Conservation (phyloP, 2,329 filamentous ascomycete species). For the Cladophialophora carrionii region DNA sequence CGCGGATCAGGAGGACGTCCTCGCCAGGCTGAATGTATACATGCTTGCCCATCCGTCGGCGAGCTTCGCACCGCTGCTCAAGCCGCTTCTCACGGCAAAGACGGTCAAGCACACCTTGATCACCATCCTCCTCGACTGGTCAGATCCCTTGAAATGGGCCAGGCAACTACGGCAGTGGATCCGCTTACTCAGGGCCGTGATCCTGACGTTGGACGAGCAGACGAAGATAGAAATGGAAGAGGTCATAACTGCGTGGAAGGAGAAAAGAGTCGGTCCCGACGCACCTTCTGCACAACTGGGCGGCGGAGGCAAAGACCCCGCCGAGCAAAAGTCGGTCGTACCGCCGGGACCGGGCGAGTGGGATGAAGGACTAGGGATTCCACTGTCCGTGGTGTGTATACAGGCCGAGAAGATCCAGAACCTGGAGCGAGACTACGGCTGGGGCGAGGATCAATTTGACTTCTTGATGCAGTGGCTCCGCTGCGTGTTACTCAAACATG, state of each 20-base stretch:
- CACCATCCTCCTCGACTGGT: conserved; percentile 93
- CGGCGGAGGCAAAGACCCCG: conserved; percentile 61
- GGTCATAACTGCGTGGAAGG: conserved; percentile 77
- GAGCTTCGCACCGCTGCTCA: conserved; percentile 79
- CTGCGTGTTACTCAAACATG: conserved; percentile 86
- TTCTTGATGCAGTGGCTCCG: conserved; percentile 91
- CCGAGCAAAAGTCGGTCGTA: conserved; percentile 15
- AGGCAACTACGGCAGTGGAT: conserved; percentile 89
- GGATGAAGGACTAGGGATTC: conserved; percentile 85
- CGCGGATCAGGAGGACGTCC: conserved; percentile 91
- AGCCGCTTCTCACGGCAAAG: conserved; percentile 79
- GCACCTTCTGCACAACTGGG: conserved; percentile 64
- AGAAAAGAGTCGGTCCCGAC: conserved; percentile 61
- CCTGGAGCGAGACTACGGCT: conserved; percentile 80
- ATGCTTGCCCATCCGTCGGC: conserved; percentile 82
- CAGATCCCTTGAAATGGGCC: conserved; percentile 89
- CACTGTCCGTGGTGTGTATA: conserved; percentile 92
- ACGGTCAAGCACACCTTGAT: conserved; percentile 84
- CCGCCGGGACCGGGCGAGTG: conserved; percentile 88
- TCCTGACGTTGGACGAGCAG: conserved; percentile 72
- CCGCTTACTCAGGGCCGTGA: conserved; percentile 74
- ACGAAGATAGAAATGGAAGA: conserved; percentile 85
- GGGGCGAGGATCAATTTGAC: conserved; percentile 97
- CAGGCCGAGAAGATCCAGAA: conserved; percentile 87
- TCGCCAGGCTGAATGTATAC: conserved; percentile 87